Percentiles rank a stretch among this genome's conserved stretches.
phyloP scores from a whole-genome alignment of 202 grass and related monocot species.

The Hordeum pubiflorum region DNA sequence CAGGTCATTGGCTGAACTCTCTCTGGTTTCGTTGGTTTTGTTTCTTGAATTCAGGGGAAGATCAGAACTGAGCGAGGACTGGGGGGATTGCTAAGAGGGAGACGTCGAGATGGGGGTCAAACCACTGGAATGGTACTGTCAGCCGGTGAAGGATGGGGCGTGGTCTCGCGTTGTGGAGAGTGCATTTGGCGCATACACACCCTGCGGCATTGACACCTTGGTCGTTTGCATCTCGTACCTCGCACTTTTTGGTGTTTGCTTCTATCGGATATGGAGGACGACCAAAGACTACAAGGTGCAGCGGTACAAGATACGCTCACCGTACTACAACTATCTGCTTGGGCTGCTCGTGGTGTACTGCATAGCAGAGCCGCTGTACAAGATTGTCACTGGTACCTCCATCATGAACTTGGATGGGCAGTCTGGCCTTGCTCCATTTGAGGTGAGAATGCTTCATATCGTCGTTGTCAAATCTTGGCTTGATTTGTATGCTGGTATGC shows the following conservation, averaged over 20 bases:
- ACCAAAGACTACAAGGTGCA: constrained; percentile 60
- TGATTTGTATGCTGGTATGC: neutral
- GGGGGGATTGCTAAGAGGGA: neutral
- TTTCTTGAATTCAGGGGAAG: constrained; percentile 16
- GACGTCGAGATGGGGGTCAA: constrained; percentile 53
- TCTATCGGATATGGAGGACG: constrained; percentile 92
- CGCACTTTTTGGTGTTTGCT: constrained; percentile 69
- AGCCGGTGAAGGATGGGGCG: constrained; percentile 53
- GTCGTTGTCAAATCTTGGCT: neutral
- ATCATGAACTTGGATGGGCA: constrained; percentile 84
- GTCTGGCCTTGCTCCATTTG: constrained; percentile 66
- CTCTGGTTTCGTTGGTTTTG: neutral
- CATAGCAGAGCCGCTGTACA: constrained; percentile 57
- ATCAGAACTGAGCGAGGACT: constrained; percentile 9
- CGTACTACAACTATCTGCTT: constrained; percentile 75
- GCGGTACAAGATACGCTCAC: constrained; percentile 52
- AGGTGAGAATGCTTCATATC: constrained; percentile 41
- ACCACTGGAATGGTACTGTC: constrained; percentile 77
- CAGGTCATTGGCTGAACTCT: neutral
- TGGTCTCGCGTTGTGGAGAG: constrained; percentile 63
- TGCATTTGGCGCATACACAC: constrained; percentile 76
- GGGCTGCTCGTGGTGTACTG: constrained; percentile 48
- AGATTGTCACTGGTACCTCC: constrained; percentile 58
- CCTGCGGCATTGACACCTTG: constrained; percentile 58
- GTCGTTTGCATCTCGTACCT: constrained; percentile 87